Base-by-base conservation (phyloP, 208 protist species). In the Acanthamoeba royreba region DNA sequence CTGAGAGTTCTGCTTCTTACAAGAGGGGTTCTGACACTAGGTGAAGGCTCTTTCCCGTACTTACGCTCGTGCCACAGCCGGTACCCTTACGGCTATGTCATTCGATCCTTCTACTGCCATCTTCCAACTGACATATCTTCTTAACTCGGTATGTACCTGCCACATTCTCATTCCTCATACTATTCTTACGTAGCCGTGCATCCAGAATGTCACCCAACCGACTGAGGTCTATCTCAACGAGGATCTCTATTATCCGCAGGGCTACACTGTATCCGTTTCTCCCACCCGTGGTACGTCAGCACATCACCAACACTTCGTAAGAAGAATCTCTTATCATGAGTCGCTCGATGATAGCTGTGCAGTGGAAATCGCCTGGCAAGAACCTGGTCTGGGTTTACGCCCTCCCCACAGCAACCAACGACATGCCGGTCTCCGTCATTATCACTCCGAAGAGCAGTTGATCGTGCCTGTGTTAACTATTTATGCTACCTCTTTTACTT, bases 201-300 rank as follows among this genome's bases (percentile, higher is more conserved):
- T 81, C 5, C 58, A 94, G 93, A 93, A 38, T 1, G 93, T 96
- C 15, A 88, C 43, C 11, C 25, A 87, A 58, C 95, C 94, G 35
- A 96, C 95, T 13, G 77, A 91, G 43, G 94, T 97, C 46, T 97
- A 96, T 63, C 46, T 97, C 47, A 97, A 97, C 47, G 81, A 96
- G 66, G 35, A 89, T 8, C 28, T 91, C 4, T 52, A 95, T 22
- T 97, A 97, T 87, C 79, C 95, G 61, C 89, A 94, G 33, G 95
- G 95, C 19, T 96, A 89, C 77, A 55, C 11, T n/a, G 45, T 94
- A 2, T 55, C 40, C 1, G 72, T n/a, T n/a, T n/a, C n/a, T n/a
- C n/a, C n/a, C n/a, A n/a, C n/a, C n/a, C n/a, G n/a, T n/a, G n/a
- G n/a, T n/a, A n/a, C n/a, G n/a, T n/a, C n/a, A n/a, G n/a, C n/a